phyloP scores from a whole-genome alignment of 2,329 filamentous ascomycete genomes.

The Xylaria sp. region DNA sequence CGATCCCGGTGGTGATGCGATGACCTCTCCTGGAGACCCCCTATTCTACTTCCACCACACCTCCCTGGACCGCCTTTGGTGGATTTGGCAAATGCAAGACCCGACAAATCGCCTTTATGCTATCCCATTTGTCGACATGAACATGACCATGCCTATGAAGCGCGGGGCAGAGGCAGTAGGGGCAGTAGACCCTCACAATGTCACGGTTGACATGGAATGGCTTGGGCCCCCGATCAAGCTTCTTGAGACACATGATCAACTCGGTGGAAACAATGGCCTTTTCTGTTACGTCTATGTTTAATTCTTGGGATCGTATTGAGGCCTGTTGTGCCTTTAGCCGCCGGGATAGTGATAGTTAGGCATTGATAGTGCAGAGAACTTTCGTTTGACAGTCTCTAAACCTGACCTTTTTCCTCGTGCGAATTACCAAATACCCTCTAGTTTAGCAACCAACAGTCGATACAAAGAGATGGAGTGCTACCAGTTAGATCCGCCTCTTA shows the following conservation, averaged over 20 bases:
- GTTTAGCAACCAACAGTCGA: too few species aligned
- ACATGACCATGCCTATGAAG: constrained; percentile 46
- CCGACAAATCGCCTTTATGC: constrained; percentile 50
- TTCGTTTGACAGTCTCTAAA: not conserved
- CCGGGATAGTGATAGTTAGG: not conserved
- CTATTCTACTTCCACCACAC: constrained; percentile 56
- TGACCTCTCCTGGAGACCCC: constrained; percentile 54
- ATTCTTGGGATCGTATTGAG: constrained; percentile 7
- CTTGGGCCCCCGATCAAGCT: constrained; percentile 47
- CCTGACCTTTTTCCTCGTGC: not conserved
- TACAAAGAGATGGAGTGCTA: too few species aligned
- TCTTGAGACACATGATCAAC: constrained; percentile 47
- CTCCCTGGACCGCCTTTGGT: constrained; percentile 54
- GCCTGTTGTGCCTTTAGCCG: not conserved
- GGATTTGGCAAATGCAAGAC: constrained; percentile 57
- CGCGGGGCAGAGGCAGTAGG: constrained; percentile 3
- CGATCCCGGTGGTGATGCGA: constrained; percentile 53
- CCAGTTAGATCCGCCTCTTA: not conserved
- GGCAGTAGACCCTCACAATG: constrained; percentile 38
- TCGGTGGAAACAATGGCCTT: constrained; percentile 44
- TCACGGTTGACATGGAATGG: constrained; percentile 47
- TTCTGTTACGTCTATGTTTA: constrained; percentile 49
- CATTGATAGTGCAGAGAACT: not conserved
- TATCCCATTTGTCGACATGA: constrained; percentile 41
- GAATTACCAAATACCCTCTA: not conserved